Percentiles rank a stretch among this genome's conserved stretches.
phyloP scores from a whole-genome alignment of 208 protist species.

The Trypanosoma rangeli region DNA sequence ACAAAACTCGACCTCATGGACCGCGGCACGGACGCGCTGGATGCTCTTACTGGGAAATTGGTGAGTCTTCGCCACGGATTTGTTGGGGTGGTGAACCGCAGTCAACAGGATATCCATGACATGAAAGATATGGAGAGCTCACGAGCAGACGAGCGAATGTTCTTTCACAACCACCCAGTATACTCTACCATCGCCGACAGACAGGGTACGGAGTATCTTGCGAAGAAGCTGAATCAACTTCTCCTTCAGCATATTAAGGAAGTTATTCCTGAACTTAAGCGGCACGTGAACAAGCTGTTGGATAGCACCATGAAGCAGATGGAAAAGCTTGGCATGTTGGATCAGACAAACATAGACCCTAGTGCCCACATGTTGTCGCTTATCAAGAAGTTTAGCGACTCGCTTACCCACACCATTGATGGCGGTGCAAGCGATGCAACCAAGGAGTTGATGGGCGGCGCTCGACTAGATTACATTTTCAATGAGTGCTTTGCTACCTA shows the following conservation, averaged over 20 bases:
- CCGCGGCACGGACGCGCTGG: conserved; percentile 96
- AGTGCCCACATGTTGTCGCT: conserved; percentile 83
- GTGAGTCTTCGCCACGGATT: conserved; percentile 96
- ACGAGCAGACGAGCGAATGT: conserved; percentile 88
- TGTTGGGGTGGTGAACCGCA: conserved; percentile 98
- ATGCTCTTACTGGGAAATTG: conserved; percentile 94
- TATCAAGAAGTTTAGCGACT: conserved; percentile 88
- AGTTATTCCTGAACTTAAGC: conserved; percentile 93
- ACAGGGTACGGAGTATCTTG: conserved; percentile 90
- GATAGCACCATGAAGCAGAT: conserved; percentile 85
- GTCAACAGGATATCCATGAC: conserved; percentile 97
- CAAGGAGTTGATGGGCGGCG: conserved; percentile 95
- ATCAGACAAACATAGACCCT: conserved; percentile 79
- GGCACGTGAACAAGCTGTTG: conserved; percentile 89
- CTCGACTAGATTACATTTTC: conserved; percentile 97
- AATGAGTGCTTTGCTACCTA: conserved; percentile 92
- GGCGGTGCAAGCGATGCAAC: conserved; percentile 88
- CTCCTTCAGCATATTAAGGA: conserved; percentile 96
- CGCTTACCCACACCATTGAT: conserved; percentile 94
- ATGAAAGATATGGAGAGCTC: conserved; percentile 88
- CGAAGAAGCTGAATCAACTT: conserved; percentile 89
- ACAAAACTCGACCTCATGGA: conserved; percentile 99
- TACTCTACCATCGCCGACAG: conserved; percentile 90
- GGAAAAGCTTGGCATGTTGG: conserved; percentile 88
- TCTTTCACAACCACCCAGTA: conserved; percentile 92